Evolutionary conservation across 164 flowering plant species (phyloP).

Genomic region (Saururus chinensis): DNA sequence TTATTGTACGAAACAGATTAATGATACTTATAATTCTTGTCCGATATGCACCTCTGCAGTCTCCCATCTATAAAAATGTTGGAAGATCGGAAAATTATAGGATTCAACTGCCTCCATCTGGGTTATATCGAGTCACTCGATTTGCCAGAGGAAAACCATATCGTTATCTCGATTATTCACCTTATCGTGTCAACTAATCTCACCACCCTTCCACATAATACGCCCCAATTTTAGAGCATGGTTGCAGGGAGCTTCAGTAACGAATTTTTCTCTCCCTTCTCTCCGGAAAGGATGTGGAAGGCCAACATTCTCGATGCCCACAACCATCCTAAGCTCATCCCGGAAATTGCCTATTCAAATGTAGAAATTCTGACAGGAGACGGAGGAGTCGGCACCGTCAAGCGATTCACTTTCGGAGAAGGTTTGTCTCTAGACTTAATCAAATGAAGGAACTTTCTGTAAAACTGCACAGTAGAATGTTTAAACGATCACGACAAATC

Average conservation of each 20-base stretch:
- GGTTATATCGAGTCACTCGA: too few species aligned
- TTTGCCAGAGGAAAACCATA: too few species aligned
- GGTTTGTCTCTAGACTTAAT: background rate
- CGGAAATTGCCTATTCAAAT: background rate
- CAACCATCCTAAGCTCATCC: constrained; percentile 1
- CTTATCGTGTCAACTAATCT: too few species aligned
- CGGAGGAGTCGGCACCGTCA: background rate
- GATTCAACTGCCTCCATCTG: background rate
- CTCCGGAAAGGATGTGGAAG: background rate
- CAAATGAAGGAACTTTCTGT: background rate
- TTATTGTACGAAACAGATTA: too few species aligned
- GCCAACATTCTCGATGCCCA: constrained; percentile 2
- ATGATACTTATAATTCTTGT: background rate
- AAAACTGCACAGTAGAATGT: background rate
- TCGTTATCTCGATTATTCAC: too few species aligned
- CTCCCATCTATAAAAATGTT: too few species aligned
- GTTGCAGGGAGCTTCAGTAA: background rate
- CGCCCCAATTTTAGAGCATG: background rate
- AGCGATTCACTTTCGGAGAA: background rate
- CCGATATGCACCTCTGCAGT: background rate
- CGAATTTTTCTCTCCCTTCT: background rate
- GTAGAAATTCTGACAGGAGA: background rate
- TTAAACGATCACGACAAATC: background rate
- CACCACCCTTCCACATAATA: too few species aligned
- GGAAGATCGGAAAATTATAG: background rate